phyloP scores from a whole-genome alignment of 2,329 filamentous ascomycete species.

The Thelonectria blattea region DNA sequence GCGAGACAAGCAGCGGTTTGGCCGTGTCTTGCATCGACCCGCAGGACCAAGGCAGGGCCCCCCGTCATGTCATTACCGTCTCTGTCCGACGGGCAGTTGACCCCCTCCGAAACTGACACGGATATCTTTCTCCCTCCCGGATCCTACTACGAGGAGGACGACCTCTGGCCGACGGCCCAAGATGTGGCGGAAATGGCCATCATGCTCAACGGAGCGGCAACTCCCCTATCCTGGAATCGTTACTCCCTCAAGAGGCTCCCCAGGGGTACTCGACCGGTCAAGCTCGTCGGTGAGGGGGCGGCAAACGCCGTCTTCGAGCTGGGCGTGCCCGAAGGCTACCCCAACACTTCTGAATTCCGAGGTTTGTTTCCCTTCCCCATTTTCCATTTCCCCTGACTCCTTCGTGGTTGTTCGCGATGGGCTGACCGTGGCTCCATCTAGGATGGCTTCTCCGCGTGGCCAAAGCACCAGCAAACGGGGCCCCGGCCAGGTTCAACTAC shows the following conservation, averaged over 20 bases:
- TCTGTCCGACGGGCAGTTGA: conserved; percentile 38
- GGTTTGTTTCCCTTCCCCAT: conserved; percentile 39
- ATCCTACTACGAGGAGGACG: conserved; percentile 31
- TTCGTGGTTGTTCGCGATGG: neutral
- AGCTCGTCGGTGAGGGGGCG: conserved; percentile 70
- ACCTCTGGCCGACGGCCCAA: conserved; percentile 36
- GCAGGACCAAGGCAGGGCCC: conserved; percentile 32
- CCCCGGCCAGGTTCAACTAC: conserved; percentile 45
- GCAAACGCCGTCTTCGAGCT: conserved; percentile 79
- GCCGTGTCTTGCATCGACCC: conserved; percentile 37
- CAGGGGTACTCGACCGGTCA: conserved; percentile 42
- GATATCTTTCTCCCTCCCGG: conserved; percentile 28
- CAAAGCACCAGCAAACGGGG: conserved; percentile 43
- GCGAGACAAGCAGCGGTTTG: conserved; percentile 37
- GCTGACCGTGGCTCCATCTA: conserved; percentile 33
- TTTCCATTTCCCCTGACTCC: neutral
- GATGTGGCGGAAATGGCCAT: conserved; percentile 39
- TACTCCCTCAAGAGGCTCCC: conserved; percentile 43
- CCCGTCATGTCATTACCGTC: conserved; percentile 38
- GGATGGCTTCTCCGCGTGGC: conserved; percentile 48
- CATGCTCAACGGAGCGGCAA: conserved; percentile 35
- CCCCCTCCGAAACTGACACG: conserved; percentile 37
- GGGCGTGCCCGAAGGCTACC: conserved; percentile 45
- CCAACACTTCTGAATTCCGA: conserved; percentile 42
- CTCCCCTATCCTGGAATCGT: conserved; percentile 35